Base-by-base conservation (phyloP, 176 grass and related monocot species). In the Oryza glumipatula region DNA sequence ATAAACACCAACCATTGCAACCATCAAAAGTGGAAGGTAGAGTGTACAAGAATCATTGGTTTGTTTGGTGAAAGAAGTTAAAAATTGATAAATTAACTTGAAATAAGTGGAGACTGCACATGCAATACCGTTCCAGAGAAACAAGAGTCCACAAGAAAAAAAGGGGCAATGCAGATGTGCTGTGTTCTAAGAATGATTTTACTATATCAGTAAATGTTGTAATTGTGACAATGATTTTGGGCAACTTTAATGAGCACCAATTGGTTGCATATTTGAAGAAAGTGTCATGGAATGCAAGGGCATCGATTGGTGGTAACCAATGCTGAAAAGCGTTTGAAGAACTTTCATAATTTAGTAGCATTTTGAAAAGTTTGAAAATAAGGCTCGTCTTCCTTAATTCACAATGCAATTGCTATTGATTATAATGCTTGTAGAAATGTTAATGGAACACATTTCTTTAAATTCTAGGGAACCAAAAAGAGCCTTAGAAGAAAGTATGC, bases 291-390 rank as follows among this genome's bases (percentile, higher is more conserved):
- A 6, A 36, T 36, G 19, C 12, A 80, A 2, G 45, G 30, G 7
- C 49, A 52, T 52, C 49, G 13, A 15, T 11, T 49, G 13, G 49
- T 52, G 49, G 14, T 16, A 16, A 52, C 49, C 49, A 52, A 52
- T 52, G 11, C 26, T 65, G 3, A 74, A 83, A 48, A 35, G 49
- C 4, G 35, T 33, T 66, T 48, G 43, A 68, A 41, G 77, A 13
- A 19, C 16, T 44, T 66, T 12, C 33, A 23, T 4, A 67, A 26
- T 45, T 60, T 67, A 72, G 76, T 3, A 81, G 13, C 22, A 82
- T 11, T 70, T 77, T 10, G 9, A n/a, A 65, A 22, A 26, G 67
- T 77, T 43, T 2, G 15, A 16, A 86, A 86, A 72, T 1, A 82
- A 83, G 76, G 33, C 45, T 19, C 2, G 23, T 67, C 17, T 47